A percentile compares a stretch with the other conserved stretches of the same genome.
These are phyloP conservation scores for Exserohilum rostratum DNA, from an alignment of 2,329 filamentous ascomycete species.

Conservation along the genomic window DNA sequence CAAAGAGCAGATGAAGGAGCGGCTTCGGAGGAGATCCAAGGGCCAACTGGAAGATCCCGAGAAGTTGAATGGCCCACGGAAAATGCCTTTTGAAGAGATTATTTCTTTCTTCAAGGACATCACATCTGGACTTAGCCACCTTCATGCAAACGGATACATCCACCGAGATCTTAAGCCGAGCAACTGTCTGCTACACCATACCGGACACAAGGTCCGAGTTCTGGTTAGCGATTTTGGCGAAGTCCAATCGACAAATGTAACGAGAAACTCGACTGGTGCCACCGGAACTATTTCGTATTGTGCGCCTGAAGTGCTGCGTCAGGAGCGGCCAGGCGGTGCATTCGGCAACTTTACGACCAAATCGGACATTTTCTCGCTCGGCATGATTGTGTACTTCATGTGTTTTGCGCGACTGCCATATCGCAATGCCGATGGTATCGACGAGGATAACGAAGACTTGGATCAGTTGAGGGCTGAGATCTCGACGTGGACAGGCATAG, in stretches of 20 bases:
- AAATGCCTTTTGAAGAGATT: constrained; percentile 83
- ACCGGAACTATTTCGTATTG: constrained; percentile 98
- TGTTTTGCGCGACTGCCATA: constrained; percentile 93
- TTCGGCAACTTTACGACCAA: constrained; percentile 96
- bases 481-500: constrained; percentile 82
- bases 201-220: constrained; percentile 73
- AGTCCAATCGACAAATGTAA: constrained; percentile 82
- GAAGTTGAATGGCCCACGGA: constrained; percentile 59
- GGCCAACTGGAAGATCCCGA: constrained; percentile 71
- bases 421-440: constrained; percentile 76
- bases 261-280: constrained; percentile 86
- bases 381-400: constrained; percentile 98
- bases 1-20: constrained; percentile 86
- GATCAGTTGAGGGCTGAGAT: constrained; percentile 87
- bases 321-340: constrained; percentile 66
- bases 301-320: constrained; percentile 86
- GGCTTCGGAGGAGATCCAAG: constrained; percentile 80
- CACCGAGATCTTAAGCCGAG: constrained; percentile 95
- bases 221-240: constrained; percentile 98
- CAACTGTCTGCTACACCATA: constrained; percentile 87
- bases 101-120: constrained; percentile 97
- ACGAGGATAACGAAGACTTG: constrained; percentile 91
- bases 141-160: constrained; percentile 91
- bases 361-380: constrained; percentile 96
- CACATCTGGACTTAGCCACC: constrained; percentile 85